These are phyloP conservation scores for Arthrobotrys sinensis DNA, from an alignment of 2,329 filamentous ascomycete genomes.

Conservation along the genomic window DNA sequence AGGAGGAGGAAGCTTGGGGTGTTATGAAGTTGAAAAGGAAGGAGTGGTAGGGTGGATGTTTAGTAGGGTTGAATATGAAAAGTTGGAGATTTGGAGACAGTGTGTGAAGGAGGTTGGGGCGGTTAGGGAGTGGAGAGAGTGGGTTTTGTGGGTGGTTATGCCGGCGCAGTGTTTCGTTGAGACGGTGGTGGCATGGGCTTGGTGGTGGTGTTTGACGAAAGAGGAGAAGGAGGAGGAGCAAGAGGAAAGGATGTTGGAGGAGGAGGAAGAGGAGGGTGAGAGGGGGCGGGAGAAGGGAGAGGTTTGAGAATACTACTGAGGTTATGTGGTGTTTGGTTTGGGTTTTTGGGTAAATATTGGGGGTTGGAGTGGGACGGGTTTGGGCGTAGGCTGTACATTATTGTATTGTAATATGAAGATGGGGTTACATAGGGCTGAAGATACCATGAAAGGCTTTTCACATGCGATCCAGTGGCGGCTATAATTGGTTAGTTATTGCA, in stretches of 20 bases:
- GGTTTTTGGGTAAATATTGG: too few relatives aligned
- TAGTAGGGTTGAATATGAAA: constrained; percentile 2
- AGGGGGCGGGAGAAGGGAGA: not conserved
- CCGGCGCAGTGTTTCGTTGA: constrained; percentile 38
- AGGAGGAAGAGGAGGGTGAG: not conserved
- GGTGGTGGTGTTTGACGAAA: constrained; percentile 46
- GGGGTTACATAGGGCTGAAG: too few relatives aligned
- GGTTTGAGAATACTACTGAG: not conserved
- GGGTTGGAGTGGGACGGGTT: too few relatives aligned
- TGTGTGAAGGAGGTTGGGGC: constrained; percentile 30
- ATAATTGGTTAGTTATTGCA: too few relatives aligned
- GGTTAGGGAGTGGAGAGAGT: constrained; percentile 37
- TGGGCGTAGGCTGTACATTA: too few relatives aligned
- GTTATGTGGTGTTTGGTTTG: too few relatives aligned
- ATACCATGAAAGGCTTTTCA: too few relatives aligned
- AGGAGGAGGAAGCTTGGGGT: not conserved
- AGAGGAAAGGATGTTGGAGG: not conserved
- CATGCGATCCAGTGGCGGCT: too few relatives aligned
- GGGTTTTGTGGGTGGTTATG: constrained; percentile 42
- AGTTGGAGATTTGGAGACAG: constrained; percentile 19
- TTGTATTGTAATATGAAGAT: too few relatives aligned
- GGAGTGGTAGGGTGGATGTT: not conserved
- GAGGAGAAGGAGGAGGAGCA: constrained; percentile 13
- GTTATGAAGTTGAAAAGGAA: not conserved
- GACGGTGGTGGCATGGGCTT: constrained; percentile 14